Evolutionary conservation across 345 rosid species (phyloP).

Genomic region (Camelina laxa): DNA sequence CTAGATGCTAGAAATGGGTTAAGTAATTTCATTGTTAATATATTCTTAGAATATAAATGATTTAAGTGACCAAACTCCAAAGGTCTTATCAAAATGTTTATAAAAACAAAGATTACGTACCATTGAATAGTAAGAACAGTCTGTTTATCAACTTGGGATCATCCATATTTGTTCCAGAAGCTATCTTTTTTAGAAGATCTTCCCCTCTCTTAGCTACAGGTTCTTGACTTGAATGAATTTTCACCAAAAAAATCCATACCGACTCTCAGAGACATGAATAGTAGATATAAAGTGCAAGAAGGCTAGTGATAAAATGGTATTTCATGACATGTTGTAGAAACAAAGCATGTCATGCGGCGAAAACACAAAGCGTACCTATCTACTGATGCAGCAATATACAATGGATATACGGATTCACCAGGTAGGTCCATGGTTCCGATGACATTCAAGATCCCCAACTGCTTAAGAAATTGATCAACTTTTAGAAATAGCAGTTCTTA

Average conservation of each 20-base stretch:
- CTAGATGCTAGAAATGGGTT: slow-evolving; percentile 6
- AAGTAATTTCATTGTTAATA: slow-evolving; percentile 7
- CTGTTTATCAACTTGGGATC: slow-evolving; percentile 70
- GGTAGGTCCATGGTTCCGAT: slow-evolving; percentile 73
- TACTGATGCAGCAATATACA: slow-evolving; percentile 76
- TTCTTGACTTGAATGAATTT: slow-evolving; percentile 71
- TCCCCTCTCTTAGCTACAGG: slow-evolving; percentile 86
- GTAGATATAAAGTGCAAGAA: slow-evolving; percentile 23
- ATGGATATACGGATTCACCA: slow-evolving; percentile 78
- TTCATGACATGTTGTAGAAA: slow-evolving; percentile 31
- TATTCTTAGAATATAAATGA: slow-evolving; percentile 7
- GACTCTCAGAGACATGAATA: slow-evolving; percentile 36
- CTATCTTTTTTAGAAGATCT: slow-evolving; percentile 81
- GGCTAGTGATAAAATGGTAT: slow-evolving; percentile 22
- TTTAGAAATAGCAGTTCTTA: neutral
- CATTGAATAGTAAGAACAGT: slow-evolving; percentile 76
- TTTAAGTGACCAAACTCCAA: slow-evolving; percentile 17
- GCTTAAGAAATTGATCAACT: slow-evolving; percentile 37
- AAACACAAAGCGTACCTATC: slow-evolving; percentile 57
- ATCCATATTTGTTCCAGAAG: slow-evolving; percentile 75
- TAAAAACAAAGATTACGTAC: slow-evolving; percentile 47
- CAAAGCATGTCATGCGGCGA: neutral
- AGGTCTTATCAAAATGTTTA: neutral
- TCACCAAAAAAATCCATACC: slow-evolving; percentile 38
- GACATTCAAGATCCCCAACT: slow-evolving; percentile 93